Percentiles rank a stretch among this genome's conserved stretches.
phyloP scores from a whole-genome alignment of 139 green algal species.

The Coelastrella sp. region DNA sequence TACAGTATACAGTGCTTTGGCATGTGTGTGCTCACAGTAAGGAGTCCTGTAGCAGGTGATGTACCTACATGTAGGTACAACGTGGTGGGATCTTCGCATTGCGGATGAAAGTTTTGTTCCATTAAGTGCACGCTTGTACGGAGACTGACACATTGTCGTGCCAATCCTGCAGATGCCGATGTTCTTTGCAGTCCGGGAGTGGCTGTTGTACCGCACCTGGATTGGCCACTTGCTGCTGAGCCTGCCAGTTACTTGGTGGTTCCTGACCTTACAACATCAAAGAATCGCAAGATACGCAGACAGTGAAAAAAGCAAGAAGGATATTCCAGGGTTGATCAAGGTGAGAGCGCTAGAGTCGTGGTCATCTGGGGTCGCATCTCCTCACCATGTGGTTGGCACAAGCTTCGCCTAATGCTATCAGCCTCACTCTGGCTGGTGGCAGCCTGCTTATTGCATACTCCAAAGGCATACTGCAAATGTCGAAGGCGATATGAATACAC shows the following conservation, averaged over 20 bases:
- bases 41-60: too few relatives aligned
- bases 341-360: background rate
- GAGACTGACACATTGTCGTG: background rate
- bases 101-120: background rate
- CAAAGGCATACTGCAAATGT: too few relatives aligned
- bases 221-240: conserved; percentile 38
- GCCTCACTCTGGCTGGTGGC: too few relatives aligned
- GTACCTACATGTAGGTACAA: too few relatives aligned
- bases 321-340: conserved; percentile 41
- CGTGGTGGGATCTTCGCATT: background rate
- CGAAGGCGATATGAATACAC: too few relatives aligned
- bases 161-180: conserved; percentile 32
- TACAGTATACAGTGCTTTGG: too few relatives aligned
- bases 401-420: background rate
- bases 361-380: background rate
- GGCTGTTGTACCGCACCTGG: conserved; percentile 43
- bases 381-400: background rate
- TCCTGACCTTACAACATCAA: conserved; percentile 49
- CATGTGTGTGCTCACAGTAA: too few relatives aligned
- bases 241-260: conserved; percentile 46
- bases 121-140: too few relatives aligned
- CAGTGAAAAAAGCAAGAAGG: conserved; percentile 48
- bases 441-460: too few relatives aligned
- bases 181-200: background rate
- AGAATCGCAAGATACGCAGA: conserved; percentile 36